Conservation (phyloP, 106 monocot genomes). For the Dioscorea zingiberensis region DNA sequence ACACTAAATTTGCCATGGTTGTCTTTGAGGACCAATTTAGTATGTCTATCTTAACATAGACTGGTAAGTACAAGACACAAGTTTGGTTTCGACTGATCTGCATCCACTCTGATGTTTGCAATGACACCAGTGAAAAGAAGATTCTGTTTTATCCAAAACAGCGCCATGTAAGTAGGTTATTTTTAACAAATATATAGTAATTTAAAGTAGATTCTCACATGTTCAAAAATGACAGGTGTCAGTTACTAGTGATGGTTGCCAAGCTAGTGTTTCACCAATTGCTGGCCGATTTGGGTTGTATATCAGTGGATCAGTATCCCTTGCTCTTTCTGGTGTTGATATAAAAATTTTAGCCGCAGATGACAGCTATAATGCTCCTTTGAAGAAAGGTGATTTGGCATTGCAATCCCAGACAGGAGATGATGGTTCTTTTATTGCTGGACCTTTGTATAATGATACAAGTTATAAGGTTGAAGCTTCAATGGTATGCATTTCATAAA, state of each 20-base stretch:
- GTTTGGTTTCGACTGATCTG: not conserved
- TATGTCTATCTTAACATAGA: too few species aligned
- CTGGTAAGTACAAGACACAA: too few species aligned
- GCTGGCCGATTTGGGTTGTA: slow-evolving; percentile 67
- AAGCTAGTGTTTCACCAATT: slow-evolving; percentile 54
- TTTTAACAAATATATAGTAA: not conserved
- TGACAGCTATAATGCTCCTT: slow-evolving; percentile 54
- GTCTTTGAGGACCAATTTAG: too few species aligned
- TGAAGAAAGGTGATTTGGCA: slow-evolving; percentile 63
- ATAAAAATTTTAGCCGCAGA: slow-evolving; percentile 61
- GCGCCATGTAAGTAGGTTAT: slow-evolving; percentile 39
- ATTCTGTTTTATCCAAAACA: slow-evolving; percentile 87
- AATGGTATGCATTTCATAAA: slow-evolving; percentile 45
- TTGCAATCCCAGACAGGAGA: slow-evolving; percentile 49
- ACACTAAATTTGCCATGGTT: too few species aligned
- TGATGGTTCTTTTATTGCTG: slow-evolving; percentile 70
- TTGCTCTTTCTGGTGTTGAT: slow-evolving; percentile 71
- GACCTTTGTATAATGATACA: slow-evolving; percentile 85
- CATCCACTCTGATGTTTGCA: slow-evolving; percentile 16
- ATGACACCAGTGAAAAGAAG: slow-evolving; percentile 41
- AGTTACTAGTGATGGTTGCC: slow-evolving; percentile 65
- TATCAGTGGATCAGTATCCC: slow-evolving; percentile 81
- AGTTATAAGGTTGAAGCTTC: slow-evolving; percentile 72
- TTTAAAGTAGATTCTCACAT: not conserved
- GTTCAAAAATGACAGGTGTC: slow-evolving; percentile 35